Evolutionary conservation across 1,284 basidiomycete species (phyloP).

Genomic region (Cryptococcus neoformans): DNA sequence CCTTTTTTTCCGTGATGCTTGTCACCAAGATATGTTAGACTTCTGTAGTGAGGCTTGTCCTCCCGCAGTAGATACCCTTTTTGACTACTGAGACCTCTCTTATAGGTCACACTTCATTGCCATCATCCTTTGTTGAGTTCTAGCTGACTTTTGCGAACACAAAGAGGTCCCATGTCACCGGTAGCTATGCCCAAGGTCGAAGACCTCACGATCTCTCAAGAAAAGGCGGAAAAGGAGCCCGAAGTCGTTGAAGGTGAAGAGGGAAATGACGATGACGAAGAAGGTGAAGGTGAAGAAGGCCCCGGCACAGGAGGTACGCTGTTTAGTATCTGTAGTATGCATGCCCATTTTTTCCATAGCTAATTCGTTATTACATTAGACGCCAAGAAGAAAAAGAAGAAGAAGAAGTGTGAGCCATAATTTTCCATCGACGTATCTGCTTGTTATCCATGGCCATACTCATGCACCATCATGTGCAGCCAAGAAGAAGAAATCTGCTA

Average conservation of each 20-base stretch:
- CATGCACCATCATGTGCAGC: conserved; percentile 34
- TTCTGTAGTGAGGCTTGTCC: conserved; percentile 31
- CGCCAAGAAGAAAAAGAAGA: conserved; percentile 83
- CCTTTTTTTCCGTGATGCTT: conserved; percentile 17
- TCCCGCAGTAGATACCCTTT: conserved; percentile 28
- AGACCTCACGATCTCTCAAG: conserved; percentile 28
- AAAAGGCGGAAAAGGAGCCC: conserved; percentile 14
- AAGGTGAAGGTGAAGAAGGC: conserved; percentile 31
- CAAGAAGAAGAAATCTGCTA: conserved; percentile 66
- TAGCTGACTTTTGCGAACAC: conserved; percentile 1
- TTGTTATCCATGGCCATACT: background rate
- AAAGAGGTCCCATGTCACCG: conserved; percentile 22
- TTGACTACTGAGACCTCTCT: conserved; percentile 23
- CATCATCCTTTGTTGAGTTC: background rate
- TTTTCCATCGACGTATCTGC: too few relatives aligned
- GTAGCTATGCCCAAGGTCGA: conserved; percentile 31
- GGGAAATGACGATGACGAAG: conserved; percentile 44
- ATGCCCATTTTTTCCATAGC: background rate
- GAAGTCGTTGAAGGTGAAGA: conserved; percentile 26
- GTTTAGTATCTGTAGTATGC: background rate
- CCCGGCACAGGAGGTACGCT: conserved; percentile 15
- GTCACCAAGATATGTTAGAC: conserved; percentile 41
- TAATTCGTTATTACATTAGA: conserved; percentile 9
- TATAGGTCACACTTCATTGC: too few relatives aligned
- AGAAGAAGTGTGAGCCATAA: conserved; percentile 63